These are phyloP conservation scores for Ceratocystiopsis minuta DNA, from an alignment of 2,329 filamentous ascomycete genomes.

Conservation along the genomic window DNA sequence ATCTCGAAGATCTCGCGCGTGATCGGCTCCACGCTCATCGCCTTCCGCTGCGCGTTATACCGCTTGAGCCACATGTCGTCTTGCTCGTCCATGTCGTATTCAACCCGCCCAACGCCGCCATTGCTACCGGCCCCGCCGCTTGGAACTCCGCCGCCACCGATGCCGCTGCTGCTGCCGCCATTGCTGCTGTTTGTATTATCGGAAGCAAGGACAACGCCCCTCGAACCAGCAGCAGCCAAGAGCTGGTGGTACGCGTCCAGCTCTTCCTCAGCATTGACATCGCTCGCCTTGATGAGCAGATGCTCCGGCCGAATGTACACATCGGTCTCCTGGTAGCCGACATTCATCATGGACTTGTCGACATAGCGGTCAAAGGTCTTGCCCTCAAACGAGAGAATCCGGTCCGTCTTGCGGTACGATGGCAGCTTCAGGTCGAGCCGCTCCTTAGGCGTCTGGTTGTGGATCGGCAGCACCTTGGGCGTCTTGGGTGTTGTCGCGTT, in stretches of 20 bases:
- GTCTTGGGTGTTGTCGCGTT: conserved; percentile 29
- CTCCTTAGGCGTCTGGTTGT: conserved; percentile 66
- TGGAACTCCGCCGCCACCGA: conserved; percentile 28
- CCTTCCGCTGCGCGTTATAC: conserved; percentile 60
- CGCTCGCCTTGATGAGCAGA: conserved; percentile 47
- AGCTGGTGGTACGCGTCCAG: conserved; percentile 21
- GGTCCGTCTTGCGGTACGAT: conserved; percentile 57
- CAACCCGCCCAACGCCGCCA: conserved; percentile 57
- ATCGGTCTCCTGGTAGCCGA: conserved; percentile 91
- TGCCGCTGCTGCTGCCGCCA: conserved; percentile 23
- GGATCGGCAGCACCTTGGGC: conserved; percentile 53
- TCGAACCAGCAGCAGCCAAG: too few species aligned
- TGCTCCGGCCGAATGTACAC: conserved; percentile 64
- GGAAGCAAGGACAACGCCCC: too few species aligned
- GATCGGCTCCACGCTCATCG: conserved; percentile 60
- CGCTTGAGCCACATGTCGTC: conserved; percentile 90
- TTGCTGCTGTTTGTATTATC: conserved; percentile 20
- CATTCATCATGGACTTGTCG: conserved; percentile 87
- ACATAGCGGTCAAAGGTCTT: conserved; percentile 81
- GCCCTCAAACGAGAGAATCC: conserved; percentile 67
- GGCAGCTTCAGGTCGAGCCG: conserved; percentile 61
- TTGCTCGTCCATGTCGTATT: conserved; percentile 99
- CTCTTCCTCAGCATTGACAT: conserved; percentile 42
- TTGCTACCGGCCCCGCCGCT: conserved; percentile 7
- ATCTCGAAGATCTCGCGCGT: conserved; percentile 93